Evolutionary conservation across 257 asterid species (phyloP).

Genomic region (Salvia miltiorrhiza): DNA sequence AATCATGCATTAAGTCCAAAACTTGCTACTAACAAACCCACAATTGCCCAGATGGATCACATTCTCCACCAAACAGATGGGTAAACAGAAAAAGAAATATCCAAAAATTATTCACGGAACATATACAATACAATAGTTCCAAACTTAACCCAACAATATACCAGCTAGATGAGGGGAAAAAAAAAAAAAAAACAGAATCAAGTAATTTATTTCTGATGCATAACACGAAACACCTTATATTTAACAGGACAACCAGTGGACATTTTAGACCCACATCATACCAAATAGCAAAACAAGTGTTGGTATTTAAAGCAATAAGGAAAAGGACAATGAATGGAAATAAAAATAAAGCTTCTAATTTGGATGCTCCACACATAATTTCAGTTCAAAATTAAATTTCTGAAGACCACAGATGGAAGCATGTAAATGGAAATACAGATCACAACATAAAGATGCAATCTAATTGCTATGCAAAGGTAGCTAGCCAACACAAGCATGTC

Average conservation of each 20-base stretch:
- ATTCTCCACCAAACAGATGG: no score
- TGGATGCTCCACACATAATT: neutral
- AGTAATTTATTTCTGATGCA: neutral
- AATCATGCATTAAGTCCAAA: no score
- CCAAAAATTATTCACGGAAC: no score
- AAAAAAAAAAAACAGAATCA: no score
- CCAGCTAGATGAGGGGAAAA: no score
- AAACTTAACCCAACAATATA: no score
- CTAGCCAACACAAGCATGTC: neutral
- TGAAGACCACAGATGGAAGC: neutral
- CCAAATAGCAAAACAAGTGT: neutral
- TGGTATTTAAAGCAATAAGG: neutral
- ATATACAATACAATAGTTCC: no score
- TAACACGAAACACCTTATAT: neutral
- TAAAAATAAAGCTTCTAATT: neutral
- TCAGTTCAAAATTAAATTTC: neutral
- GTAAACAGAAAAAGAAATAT: no score
- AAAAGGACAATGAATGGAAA: neutral
- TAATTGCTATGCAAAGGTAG: neutral
- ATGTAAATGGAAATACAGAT: neutral
- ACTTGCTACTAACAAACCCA: no score
- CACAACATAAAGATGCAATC: neutral
- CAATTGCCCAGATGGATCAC: no score
- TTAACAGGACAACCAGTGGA: neutral
- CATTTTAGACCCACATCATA: neutral